Conservation (phyloP, 306 rosid genomes). For the Fragaria ananassa region DNA sequence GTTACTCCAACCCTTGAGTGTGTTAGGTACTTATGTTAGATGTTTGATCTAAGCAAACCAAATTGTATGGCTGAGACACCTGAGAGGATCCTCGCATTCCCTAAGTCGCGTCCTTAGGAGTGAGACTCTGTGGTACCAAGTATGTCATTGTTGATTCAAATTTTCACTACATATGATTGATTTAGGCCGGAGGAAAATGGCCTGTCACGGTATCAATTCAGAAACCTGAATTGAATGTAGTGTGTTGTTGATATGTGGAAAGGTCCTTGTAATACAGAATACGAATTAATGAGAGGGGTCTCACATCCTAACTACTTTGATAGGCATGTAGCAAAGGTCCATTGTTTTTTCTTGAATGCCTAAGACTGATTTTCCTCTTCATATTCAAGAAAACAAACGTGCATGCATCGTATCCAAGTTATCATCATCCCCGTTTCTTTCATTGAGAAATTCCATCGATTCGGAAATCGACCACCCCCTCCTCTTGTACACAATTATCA, state of each 20-base stretch:
- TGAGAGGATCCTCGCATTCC: neutral
- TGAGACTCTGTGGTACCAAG: neutral
- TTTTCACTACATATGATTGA: neutral
- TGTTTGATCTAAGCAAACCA: neutral
- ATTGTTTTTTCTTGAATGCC: neutral
- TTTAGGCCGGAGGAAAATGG: constrained; percentile 12
- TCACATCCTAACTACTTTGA: constrained; percentile 3
- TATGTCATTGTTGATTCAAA: neutral
- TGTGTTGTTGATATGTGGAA: constrained; percentile 21
- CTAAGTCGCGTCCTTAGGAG: neutral
- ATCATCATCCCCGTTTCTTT: neutral
- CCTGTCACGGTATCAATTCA: constrained; percentile 23
- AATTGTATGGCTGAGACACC: neutral
- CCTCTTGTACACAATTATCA: neutral
- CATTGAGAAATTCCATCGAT: constrained; percentile 2
- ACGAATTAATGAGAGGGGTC: neutral
- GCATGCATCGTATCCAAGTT: constrained; percentile 21
- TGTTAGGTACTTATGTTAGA: neutral
- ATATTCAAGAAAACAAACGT: neutral
- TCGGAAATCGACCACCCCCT: constrained; percentile 4
- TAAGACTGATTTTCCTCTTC: neutral
- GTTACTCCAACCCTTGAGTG: neutral
- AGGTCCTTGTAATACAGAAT: neutral
- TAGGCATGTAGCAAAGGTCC: neutral
- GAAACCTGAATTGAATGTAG: constrained; percentile 25